These are phyloP conservation scores for Diaporthe amygdali DNA, from an alignment of 2,329 filamentous ascomycete genomes.

Conservation along the genomic window DNA sequence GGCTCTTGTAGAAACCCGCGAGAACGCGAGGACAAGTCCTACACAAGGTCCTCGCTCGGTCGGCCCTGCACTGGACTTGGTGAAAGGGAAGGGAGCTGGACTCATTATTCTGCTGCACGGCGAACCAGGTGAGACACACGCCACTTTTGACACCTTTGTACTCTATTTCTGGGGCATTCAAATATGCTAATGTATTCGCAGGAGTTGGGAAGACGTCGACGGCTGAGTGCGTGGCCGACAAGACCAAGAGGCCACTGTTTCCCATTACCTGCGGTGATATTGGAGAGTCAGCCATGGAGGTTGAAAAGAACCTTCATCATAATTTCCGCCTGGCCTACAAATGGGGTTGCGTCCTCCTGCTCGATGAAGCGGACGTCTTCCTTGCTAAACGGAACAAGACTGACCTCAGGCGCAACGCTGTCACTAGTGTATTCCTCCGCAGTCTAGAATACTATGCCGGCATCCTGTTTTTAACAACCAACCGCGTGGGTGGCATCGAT, in stretches of 20 bases:
- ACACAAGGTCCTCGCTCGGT: background rate
- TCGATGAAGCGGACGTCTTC: conserved; percentile 67
- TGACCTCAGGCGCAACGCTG: conserved; percentile 51
- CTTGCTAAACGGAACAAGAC: conserved; percentile 54
- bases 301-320: conserved; percentile 49
- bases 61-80: background rate
- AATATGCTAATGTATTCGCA: conserved; percentile 32
- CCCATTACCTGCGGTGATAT: conserved; percentile 57
- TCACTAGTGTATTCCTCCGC: conserved; percentile 41
- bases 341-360: conserved; percentile 56
- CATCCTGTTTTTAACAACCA: conserved; percentile 11
- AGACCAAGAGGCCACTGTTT: conserved; percentile 55
- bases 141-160: too few relatives aligned
- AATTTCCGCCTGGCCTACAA: conserved; percentile 54
- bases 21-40: background rate
- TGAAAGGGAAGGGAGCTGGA: conserved; percentile 5
- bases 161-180: too few relatives aligned
- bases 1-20: background rate
- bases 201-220: conserved; percentile 64
- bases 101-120: conserved; percentile 12
- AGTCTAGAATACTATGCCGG: conserved; percentile 17
- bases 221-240: conserved; percentile 58
- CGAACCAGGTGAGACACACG: background rate
- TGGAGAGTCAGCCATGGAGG: conserved; percentile 39
- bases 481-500: conserved; percentile 10